These are phyloP conservation scores for Pseudopediastrum boryanum DNA, from an alignment of 139 green algal species.

Conservation along the genomic window DNA sequence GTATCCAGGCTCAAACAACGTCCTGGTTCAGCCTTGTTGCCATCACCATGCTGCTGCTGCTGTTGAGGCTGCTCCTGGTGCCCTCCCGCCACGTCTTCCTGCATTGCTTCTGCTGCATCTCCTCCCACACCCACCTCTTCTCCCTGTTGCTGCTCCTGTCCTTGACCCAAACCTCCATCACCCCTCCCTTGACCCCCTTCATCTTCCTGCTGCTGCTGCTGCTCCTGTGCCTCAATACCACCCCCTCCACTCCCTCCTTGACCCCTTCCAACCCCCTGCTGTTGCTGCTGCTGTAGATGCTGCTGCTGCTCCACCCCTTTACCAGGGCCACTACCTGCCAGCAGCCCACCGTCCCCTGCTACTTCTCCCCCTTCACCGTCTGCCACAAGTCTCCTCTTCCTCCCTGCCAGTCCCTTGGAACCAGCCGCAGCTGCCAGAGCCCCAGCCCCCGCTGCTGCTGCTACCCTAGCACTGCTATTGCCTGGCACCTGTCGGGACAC, in stretches of 20 bases:
- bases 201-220: conserved; percentile 16
- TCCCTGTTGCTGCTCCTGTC: not conserved
- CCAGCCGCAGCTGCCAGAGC: not conserved
- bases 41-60: too few species aligned
- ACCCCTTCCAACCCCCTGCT: not conserved
- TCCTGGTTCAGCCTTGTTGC: too few species aligned
- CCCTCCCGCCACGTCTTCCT: not conserved
- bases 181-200: too few species aligned
- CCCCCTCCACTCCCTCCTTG: not conserved
- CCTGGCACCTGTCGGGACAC: too few species aligned
- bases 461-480: too few species aligned
- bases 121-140: not conserved
- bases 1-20: too few species aligned
- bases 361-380: not conserved
- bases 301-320: not conserved
- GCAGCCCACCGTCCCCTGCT: not conserved
- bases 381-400: not conserved
- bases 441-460: not conserved
- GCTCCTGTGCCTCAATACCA: conserved; percentile 1
- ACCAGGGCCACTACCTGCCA: too few species aligned
- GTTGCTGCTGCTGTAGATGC: conserved; percentile 2
- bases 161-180: not conserved
- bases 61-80: conserved; percentile 9
- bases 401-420: not conserved
- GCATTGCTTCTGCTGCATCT: not conserved